Percentiles rank a stretch among this genome's conserved stretches.
phyloP scores from a whole-genome alignment of 805 yeast species.

The Naumovozyma dairenensis region DNA sequence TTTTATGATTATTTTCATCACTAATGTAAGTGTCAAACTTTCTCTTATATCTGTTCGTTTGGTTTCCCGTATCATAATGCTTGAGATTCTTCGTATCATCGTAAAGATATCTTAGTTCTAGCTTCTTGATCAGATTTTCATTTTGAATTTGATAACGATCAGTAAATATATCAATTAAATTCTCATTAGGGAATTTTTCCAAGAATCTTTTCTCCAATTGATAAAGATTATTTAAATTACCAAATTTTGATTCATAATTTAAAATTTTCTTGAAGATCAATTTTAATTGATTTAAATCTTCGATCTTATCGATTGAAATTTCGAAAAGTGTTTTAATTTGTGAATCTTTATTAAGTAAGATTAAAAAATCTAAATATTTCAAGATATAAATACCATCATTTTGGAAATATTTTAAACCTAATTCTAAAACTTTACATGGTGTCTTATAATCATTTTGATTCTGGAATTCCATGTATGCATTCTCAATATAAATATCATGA shows the following conservation, averaged over 20 bases:
- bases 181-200: constrained; percentile 56
- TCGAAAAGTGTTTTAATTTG: constrained; percentile 78
- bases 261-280: constrained; percentile 50
- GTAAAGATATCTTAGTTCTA: constrained; percentile 29
- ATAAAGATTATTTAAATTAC: constrained; percentile 58
- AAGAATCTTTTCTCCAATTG: constrained; percentile 58
- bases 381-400: constrained; percentile 52
- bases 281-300: constrained; percentile 30
- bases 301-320: constrained; percentile 47
- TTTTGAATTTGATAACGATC: constrained; percentile 30
- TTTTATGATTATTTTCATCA: not conserved
- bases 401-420: constrained; percentile 54
- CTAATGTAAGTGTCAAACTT: constrained; percentile 1
- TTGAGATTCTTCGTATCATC: not conserved
- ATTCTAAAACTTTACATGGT: constrained; percentile 66
- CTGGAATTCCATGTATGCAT: constrained; percentile 69
- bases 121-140: constrained; percentile 25
- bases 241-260: constrained; percentile 57
- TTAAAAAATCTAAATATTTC: constrained; percentile 63
- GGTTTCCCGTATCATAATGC: not conserved
- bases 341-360: constrained; percentile 56
- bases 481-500: constrained; percentile 68
- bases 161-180: constrained; percentile 28
- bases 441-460: constrained; percentile 55
- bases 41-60: not conserved